Base-by-base conservation (phyloP, 208 protist genomes). In the Crithidia sp. region DNA sequence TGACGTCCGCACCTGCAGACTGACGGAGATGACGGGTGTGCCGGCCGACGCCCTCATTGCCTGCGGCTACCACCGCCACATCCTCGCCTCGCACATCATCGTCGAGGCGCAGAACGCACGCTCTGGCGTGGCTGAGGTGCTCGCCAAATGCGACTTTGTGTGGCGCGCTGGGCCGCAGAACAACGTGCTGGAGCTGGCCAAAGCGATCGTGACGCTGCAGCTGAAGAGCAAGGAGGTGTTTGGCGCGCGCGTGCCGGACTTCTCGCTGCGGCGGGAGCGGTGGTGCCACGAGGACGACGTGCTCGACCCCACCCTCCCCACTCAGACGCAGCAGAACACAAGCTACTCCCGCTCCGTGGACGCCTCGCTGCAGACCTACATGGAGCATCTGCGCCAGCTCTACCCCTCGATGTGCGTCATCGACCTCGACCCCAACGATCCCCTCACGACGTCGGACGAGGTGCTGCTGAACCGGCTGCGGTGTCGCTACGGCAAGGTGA, bases 401-500 rank as follows among this genome's bases (percentile, higher is more conserved):
- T 95, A 93, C 77, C 89, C 88, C 2, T 76, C 79, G 10, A 73
- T 90, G 74, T 80, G 83, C 60, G 66, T 93, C 58, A 90, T 97
- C 69, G 84, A 94, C 53, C 66, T 97, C 13, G 84, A 95, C 67
- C 86, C 92, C 17, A 87, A 73, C 62, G 80, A 91, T 64, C 28
- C 69, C 16, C 61, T 59, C 7, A 84, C 86, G 37, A 84, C 80
- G 43, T 78, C 82, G 2, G 86, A 97, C 79, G 68, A 77, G 14
- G 82, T 89, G 39, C 84, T 95, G 19, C 71, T 93, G n/a, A 81
- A 86, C 56, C 88, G 92, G 5, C 75, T 95, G 53, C 76, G 77
- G 17, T 97, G 92, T 71, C 92, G 92, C 2, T 94, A 97, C 74
- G 92, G 90, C 16, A 97, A 95, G 74, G 82, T 93, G 43, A 79